Conservation (phyloP, 2,329 filamentous ascomycete species). For the Xylariaceae sp. region DNA sequence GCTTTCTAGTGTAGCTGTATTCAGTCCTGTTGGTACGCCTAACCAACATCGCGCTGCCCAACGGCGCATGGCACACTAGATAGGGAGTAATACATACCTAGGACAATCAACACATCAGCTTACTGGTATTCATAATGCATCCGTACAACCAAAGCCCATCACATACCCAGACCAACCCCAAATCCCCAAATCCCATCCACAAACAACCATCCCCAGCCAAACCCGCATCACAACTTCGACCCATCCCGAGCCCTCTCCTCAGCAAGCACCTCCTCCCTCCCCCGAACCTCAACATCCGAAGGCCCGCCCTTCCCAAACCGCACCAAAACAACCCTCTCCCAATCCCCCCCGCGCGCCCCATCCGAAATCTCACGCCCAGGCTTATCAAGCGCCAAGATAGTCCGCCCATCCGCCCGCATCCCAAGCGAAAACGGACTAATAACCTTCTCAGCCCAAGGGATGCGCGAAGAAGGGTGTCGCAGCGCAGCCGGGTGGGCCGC, state of each 20-base stretch:
- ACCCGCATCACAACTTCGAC: slow-evolving; percentile 12
- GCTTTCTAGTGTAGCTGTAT: no score
- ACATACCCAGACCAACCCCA: no score
- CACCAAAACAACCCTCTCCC: slow-evolving; percentile 55
- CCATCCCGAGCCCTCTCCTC: slow-evolving; percentile 38
- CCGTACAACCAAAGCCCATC: no score
- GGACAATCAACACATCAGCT: no score
- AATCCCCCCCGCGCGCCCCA: slow-evolving; percentile 50
- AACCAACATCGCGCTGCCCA: no score
- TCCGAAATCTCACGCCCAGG: slow-evolving; percentile 53
- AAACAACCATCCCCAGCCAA: not conserved
- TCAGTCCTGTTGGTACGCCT: no score
- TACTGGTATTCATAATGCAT: no score
- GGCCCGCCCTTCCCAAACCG: slow-evolving; percentile 50
- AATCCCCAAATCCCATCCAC: not conserved
- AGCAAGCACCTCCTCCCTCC: slow-evolving; percentile 46
- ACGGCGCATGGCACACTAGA: no score
- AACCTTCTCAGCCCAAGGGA: slow-evolving; percentile 58
- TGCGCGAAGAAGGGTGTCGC: slow-evolving; percentile 40
- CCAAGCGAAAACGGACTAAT: slow-evolving; percentile 53
- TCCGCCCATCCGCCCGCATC: slow-evolving; percentile 42
- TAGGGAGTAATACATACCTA: no score
- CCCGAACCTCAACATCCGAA: slow-evolving; percentile 49
- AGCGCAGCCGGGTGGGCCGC: slow-evolving; percentile 39
- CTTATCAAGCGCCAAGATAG: slow-evolving; percentile 54